Base-by-base conservation (phyloP, 371 early-diverging fungal genomes). In the Mucor sp. region DNA sequence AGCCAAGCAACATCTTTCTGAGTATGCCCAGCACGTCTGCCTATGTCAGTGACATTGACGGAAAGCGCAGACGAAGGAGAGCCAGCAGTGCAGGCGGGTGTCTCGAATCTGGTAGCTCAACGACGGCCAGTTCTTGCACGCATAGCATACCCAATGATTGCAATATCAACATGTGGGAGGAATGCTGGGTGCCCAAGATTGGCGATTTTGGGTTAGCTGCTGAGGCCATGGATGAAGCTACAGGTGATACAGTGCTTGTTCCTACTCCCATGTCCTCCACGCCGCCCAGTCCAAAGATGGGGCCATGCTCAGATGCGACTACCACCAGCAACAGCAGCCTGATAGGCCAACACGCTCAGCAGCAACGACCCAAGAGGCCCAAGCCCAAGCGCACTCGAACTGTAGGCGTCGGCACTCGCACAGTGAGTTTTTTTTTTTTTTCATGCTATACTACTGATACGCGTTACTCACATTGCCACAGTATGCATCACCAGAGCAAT, bases 401-500 rank as follows among this genome's bases (percentile, higher is more conserved):
- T 11, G 70, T 79, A 12, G 89, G 89, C 27, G 87, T 93, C 7
- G 94, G 93, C 11, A 93, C 94, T 0, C 28, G 23, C 59, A 33
- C 30, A 1, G 55, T 28, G 19, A 28, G 58, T 48, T 0, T n/a
- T 33, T 33, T 2, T 6, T 30, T 6, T 30, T 6, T n/a, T 30
- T 30, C 6, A 30, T 30, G 30, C 30, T 30, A 30, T 30, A 6
- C 2, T 30, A 30, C 30, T 6, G 30, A 30, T n/a, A n/a, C n/a
- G 30, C 30, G n/a, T n/a, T 35, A 37, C 37, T 37, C 1, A 37
- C 37, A 0, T 0, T 37, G 37, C 12, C 17, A n/a, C 30, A 89
- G 84, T 97, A 97, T 71, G 96, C 96, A 17, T 94, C 98, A 0
- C 98, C 98, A 0, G 98, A 97, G 77, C 96, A 96, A 75, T 79